These are phyloP conservation scores for Erucastrum elatum DNA, from an alignment of 345 rosid genomes.

Conservation along the genomic window DNA sequence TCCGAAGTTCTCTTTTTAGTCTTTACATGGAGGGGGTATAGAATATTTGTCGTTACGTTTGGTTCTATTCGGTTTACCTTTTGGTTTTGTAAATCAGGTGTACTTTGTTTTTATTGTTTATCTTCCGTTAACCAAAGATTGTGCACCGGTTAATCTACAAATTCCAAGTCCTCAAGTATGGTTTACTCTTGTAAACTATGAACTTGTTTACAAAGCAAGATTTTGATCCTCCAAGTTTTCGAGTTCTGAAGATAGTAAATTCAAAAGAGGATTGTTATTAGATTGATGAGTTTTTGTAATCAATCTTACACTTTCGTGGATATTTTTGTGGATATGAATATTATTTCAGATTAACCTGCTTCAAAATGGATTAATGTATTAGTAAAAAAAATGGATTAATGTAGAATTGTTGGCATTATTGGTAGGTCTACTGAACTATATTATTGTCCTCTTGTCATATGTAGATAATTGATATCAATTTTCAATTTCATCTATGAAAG, in stretches of 20 bases:
- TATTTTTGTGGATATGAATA: not conserved
- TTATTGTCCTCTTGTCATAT: slow-evolving; percentile 27
- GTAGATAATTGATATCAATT: not conserved
- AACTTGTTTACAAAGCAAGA: not conserved
- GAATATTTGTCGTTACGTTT: not conserved
- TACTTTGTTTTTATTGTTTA: not conserved
- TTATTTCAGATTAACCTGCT: not conserved
- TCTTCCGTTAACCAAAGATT: not conserved
- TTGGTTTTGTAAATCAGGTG: not conserved
- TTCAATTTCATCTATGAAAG: slow-evolving; percentile 1
- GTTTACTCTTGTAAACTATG: not conserved
- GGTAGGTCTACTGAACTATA: slow-evolving; percentile 33
- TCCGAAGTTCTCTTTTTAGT: no score
- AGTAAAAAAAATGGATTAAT: not conserved
- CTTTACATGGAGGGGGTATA: not conserved
- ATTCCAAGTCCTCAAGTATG: not conserved
- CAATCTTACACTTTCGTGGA: not conserved
- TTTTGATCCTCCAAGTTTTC: not conserved
- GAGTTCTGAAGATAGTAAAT: not conserved
- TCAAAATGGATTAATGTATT: not conserved
- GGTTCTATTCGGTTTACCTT: not conserved
- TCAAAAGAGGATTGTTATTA: not conserved
- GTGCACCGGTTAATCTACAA: not conserved
- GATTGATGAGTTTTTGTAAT: not conserved
- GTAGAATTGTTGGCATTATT: slow-evolving; percentile 3